Evolutionary conservation across 2,329 filamentous ascomycete genomes (phyloP), one percentile per base, ranked within the genome.

Genomic region (Diaporthe humulicola): DNA sequence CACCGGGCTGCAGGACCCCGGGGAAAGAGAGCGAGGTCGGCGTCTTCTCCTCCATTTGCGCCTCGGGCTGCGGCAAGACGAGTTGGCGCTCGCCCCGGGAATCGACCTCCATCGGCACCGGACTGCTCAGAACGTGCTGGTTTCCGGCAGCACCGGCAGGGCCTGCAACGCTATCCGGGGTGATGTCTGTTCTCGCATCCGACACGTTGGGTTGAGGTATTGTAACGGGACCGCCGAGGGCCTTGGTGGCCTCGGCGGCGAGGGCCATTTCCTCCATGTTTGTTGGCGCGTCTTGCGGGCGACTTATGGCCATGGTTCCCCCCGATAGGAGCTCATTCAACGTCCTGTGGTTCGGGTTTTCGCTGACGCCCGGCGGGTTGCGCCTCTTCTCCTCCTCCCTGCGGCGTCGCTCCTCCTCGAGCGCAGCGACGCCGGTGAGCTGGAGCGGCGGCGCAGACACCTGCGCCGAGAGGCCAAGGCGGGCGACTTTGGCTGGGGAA

Each of bases 1-100:
- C 79, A 38, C 82, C 83, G 3, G 85, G 82, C 60, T 88, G 85
- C 28, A 90, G 81, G 48, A 88, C 85, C 3, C 88, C 88, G 1
- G 89, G 89, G 76, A 91, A 91, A 2, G 89, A 89, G 71, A 91
- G 79, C 2, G 89, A 90, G 22, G 85, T 83, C n/a, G 85, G 84
- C 1, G 84, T 81, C 73, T 88, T 88, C 73, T 90, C 88, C 70
- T 89, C 88, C 81, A 88, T 88, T 36, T 84, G 85, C 57, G 85
- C 85, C 60, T 87, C 84, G 22, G 85, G 84, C 74, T 85, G 85
- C 75, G 79, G 82, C 75, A 78, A 81, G 77, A 80, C 86, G 76
- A 74, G 84, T 78, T 78, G 73, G 36, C 81, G 79, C 48, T 83
- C 81, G 72, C 81, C 81, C 73, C 84, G 87, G 57, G 81, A 80